Conservation (phyloP, 768 basidiomycete genomes). For the Trametes elegans region DNA sequence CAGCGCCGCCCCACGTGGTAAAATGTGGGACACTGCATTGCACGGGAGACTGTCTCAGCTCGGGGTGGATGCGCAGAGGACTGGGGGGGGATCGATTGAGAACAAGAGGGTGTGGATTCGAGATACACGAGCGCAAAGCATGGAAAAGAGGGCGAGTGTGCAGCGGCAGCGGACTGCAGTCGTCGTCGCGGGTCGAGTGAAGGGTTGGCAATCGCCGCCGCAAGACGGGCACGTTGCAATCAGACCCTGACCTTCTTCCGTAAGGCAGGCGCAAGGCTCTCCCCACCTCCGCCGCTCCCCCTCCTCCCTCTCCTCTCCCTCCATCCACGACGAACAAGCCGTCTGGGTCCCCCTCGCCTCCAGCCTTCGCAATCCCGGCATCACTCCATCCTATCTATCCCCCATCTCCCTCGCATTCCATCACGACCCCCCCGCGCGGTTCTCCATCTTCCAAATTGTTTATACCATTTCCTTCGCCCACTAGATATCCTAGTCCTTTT, state of each 20-base stretch:
- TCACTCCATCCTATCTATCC: constrained; percentile 31
- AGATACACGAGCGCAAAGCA: constrained; percentile 26
- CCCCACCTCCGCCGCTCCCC: constrained; percentile 58
- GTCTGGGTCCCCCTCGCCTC: constrained; percentile 25
- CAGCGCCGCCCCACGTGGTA: constrained; percentile 11
- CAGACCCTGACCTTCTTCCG: constrained; percentile 55
- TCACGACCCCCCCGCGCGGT: constrained; percentile 59
- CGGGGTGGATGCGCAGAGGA: background rate
- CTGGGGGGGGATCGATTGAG: constrained; percentile 3
- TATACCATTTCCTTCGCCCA: constrained; percentile 40
- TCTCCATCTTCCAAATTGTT: constrained; percentile 43
- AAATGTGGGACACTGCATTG: constrained; percentile 7
- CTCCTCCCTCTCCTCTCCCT: constrained; percentile 35
- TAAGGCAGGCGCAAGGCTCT: constrained; percentile 47
- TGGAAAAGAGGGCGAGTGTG: constrained; percentile 11
- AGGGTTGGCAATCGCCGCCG: constrained; percentile 46
- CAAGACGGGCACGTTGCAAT: constrained; percentile 76
- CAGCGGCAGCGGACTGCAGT: constrained; percentile 1
- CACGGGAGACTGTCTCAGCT: background rate
- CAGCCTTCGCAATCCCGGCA: background rate
- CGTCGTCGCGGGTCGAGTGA: constrained; percentile 7
- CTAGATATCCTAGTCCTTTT: constrained; percentile 22
- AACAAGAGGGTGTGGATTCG: constrained; percentile 6
- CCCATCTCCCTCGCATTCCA: constrained; percentile 33
- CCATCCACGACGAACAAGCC: constrained; percentile 13